These are phyloP conservation scores for Leccinum subtestaceum DNA, from an alignment of 768 basidiomycete species.

Conservation along the genomic window DNA sequence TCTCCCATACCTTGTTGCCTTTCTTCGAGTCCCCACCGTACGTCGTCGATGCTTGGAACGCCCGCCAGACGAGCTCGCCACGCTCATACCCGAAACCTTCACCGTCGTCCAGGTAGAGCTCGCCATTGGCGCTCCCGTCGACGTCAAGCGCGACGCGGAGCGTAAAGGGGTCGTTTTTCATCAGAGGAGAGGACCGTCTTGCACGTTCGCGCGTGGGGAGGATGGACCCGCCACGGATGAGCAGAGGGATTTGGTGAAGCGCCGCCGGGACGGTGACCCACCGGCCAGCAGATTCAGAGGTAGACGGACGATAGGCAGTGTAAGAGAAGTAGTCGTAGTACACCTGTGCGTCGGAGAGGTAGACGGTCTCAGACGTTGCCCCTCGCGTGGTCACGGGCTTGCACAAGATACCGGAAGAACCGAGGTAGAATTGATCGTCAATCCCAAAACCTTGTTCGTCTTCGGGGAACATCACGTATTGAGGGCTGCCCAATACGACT, in stretches of 20 bases:
- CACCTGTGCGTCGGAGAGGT: slow-evolving; percentile 86
- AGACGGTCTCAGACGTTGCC: slow-evolving; percentile 66
- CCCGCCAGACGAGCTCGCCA: slow-evolving; percentile 84
- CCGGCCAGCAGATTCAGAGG: slow-evolving; percentile 48
- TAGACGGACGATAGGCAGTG: slow-evolving; percentile 59
- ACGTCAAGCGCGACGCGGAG: slow-evolving; percentile 78
- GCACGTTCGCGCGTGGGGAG: slow-evolving; percentile 85
- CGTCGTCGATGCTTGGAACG: slow-evolving; percentile 57
- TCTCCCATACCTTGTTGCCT: slow-evolving; percentile 31
- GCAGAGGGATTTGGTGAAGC: slow-evolving; percentile 76
- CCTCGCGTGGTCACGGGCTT: slow-evolving; percentile 85
- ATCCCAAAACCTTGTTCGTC: slow-evolving; percentile 82
- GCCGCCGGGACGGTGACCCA: slow-evolving; percentile 75
- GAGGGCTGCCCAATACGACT: slow-evolving; percentile 59
- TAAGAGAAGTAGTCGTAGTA: slow-evolving; percentile 93
- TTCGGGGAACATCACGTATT: slow-evolving; percentile 90
- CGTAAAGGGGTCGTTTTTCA: slow-evolving; percentile 93
- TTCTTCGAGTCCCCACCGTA: slow-evolving; percentile 1
- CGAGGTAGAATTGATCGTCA: slow-evolving; percentile 94
- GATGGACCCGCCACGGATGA: slow-evolving; percentile 90
- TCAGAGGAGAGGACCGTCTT: slow-evolving; percentile 78
- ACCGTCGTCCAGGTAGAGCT: slow-evolving; percentile 95
- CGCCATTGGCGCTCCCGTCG: slow-evolving; percentile 60
- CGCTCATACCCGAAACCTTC: slow-evolving; percentile 70
- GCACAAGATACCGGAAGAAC: slow-evolving; percentile 82